Conservation (phyloP, 164 flowering plant species). For the grape (Vitis vinifera) region ASM3070453v1 NC_081821.1:7976001-7976500, state of each 20-base stretch:
- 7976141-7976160: slow-evolving; percentile 82
- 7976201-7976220: slow-evolving; percentile 82
- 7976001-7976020: background rate
- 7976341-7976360: no score
- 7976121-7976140: slow-evolving; percentile 76
- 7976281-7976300: background rate
- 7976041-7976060: background rate
- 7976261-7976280: slow-evolving; percentile 3
- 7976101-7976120: slow-evolving; percentile 25
- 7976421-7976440: background rate
- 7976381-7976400: no score
- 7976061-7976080: background rate
- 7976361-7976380: no score
- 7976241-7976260: background rate
- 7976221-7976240: slow-evolving; percentile 77
- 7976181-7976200: slow-evolving; percentile 80
- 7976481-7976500: no score
- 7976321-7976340: no score
- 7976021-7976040: background rate
- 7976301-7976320: no score
- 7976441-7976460: background rate
- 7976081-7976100: background rate
- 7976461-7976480: background rate
- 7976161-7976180: slow-evolving; percentile 80
- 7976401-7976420: background rate